phyloP scores from a whole-genome alignment of 495 filamentous ascomycete genomes.

The Penicillium canescens region DNA sequence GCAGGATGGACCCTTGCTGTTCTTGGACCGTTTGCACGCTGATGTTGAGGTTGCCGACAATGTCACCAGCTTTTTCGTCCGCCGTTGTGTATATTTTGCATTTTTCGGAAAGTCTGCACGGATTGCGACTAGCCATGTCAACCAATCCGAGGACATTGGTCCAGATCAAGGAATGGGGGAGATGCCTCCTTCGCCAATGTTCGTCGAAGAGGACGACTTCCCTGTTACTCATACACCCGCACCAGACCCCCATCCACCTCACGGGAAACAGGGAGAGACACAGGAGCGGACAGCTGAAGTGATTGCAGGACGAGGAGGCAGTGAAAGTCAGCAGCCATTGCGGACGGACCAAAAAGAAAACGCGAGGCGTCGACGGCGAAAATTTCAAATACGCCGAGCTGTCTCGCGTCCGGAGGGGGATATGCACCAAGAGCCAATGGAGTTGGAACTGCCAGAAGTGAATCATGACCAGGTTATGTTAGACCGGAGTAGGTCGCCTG shows the following conservation, averaged over 20 bases:
- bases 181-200: too few species aligned
- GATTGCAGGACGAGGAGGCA: background rate
- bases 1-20: too few species aligned
- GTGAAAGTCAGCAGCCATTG: too few species aligned
- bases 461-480: background rate
- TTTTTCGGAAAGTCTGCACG: slow-evolving; percentile 32
- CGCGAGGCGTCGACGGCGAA: background rate
- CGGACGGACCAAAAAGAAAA: background rate
- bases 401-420: background rate
- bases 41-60: slow-evolving; percentile 14
- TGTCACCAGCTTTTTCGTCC: slow-evolving; percentile 32
- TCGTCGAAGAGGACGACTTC: background rate
- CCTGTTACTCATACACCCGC: background rate
- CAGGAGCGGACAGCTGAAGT: background rate
- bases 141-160: background rate
- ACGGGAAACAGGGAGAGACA: background rate
- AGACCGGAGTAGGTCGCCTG: background rate
- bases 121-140: background rate
- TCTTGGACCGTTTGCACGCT: slow-evolving; percentile 27
- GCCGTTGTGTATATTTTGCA: too few species aligned
- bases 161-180: background rate
- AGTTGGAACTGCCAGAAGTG: background rate
- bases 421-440: background rate
- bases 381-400: background rate
- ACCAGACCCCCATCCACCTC: background rate